Evolutionary conservation across 2,329 filamentous ascomycete genomes (phyloP), one percentile per base, ranked within the genome.

Genomic region (Alternaria triticimaculans): DNA sequence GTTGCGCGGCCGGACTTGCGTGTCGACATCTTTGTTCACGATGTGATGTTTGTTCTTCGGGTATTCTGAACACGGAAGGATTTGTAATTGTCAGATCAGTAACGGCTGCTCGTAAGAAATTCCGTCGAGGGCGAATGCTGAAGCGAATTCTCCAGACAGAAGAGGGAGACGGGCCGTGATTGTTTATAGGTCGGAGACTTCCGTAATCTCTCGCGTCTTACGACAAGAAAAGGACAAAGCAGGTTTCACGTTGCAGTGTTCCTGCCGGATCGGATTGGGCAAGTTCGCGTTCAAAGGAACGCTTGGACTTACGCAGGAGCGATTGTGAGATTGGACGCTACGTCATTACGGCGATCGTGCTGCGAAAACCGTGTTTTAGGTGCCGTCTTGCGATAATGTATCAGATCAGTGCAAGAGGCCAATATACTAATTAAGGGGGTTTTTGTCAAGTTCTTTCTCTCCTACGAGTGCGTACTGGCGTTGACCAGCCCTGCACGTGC

Each of bases 271-370:
- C 55, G 59, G 60, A 63, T 63, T 63, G 49, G 20, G 49, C 30
- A 41, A 41, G 49, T 53, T 58, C 30, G 30, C 48, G 56, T 46
- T 55, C 30, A 26, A 63, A 50, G 55, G 56, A 58, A 46, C 48
- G 55, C 49, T 53, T 58, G 48, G 33, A 49, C 49, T 30, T 37
- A 53, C 49, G 49, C 49, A 53, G 20, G 49, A 50, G 60, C 53
- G 30, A 25, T 15, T 37, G 60, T 48, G 20, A 20, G 49, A 59
- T 49, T 49, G 25, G 50, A n/a, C 45, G 14, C 50, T 63, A 66
- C 63, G 61, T 68, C 66, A 66, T 68, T 55, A 26, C 54, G 60
- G 43, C 49, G 55, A 67, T 66, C 63, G 20, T 33, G 49, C 20
- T 41, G 28, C 49, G 20, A 41, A 53, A 53, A 53, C 28, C 49